These are phyloP conservation scores for Fusarium napiforme DNA, from an alignment of 2,329 filamentous ascomycete genomes.

Conservation along the genomic window DNA sequence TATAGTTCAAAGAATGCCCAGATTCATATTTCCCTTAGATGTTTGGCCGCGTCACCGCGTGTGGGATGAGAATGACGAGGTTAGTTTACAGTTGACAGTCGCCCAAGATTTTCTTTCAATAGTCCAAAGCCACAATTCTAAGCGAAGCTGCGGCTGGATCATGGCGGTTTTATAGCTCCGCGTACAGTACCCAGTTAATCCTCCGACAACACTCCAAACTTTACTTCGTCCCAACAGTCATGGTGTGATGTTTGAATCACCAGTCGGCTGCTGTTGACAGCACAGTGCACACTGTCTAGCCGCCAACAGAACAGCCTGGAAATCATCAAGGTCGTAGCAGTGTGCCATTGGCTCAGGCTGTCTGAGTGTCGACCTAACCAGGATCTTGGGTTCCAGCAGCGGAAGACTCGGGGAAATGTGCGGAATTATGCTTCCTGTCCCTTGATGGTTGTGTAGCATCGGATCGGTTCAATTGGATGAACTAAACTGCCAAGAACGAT, in stretches of 20 bases:
- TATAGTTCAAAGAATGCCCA: not conserved
- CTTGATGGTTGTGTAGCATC: not conserved
- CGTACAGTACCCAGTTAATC: not conserved
- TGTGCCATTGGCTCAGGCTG: not conserved
- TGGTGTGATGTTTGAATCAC: not conserved
- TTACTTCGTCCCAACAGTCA: not conserved
- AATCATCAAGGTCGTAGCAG: not conserved
- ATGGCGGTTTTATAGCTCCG: not conserved
- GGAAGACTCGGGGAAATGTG: not conserved
- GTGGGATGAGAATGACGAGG: not conserved
- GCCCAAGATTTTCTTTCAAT: not conserved
- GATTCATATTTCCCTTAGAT: fast-evolving
- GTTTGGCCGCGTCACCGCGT: not conserved
- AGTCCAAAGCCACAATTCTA: not conserved
- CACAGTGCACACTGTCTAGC: not conserved
- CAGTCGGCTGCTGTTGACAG: not conserved
- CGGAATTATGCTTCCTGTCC: not conserved
- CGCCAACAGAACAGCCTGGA: too few species aligned
- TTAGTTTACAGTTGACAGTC: not conserved
- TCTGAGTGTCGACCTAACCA: not conserved
- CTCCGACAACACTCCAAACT: not conserved
- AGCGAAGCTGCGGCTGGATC: not conserved
- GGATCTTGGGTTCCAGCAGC: not conserved
- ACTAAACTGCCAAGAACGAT: not conserved
- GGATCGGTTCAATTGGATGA: fast-evolving